Evolutionary conservation across 768 basidiomycete species (phyloP).

Genomic region (Trametes gibbosa): DNA sequence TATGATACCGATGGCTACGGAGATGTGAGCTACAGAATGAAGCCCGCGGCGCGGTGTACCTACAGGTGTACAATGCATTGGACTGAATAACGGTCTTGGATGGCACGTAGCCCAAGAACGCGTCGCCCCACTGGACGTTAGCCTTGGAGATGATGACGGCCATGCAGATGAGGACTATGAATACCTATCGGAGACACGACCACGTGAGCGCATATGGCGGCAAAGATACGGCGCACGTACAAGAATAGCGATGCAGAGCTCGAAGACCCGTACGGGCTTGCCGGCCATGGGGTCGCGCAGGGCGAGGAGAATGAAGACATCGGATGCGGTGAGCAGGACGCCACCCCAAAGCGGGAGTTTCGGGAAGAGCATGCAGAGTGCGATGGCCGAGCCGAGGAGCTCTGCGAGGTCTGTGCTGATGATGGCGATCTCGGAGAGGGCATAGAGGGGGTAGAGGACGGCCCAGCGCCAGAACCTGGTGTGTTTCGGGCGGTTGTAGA

Average conservation of each 20-base stretch:
- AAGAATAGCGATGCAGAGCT: conserved; percentile 58
- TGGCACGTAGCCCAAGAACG: conserved; percentile 76
- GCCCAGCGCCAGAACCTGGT: conserved; percentile 37
- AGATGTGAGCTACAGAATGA: not conserved
- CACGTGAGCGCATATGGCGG: not conserved
- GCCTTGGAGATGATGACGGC: conserved; percentile 71
- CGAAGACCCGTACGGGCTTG: conserved; percentile 66
- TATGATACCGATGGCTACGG: conserved; percentile 65
- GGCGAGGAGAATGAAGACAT: conserved; percentile 58
- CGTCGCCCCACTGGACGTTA: conserved; percentile 65
- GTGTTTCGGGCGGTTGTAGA: conserved; percentile 43
- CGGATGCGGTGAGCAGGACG: conserved; percentile 47
- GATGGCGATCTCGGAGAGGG: conserved; percentile 47
- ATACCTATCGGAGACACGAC: conserved; percentile 15
- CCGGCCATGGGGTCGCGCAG: conserved; percentile 69
- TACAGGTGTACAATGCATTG: conserved; percentile 65
- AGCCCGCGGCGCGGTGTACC: conserved; percentile 31
- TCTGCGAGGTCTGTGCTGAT: conserved; percentile 60
- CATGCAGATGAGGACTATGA: conserved; percentile 73
- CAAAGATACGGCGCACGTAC: conserved; percentile 36
- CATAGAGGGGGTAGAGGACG: conserved; percentile 47
- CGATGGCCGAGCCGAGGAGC: conserved; percentile 59
- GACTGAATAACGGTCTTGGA: conserved; percentile 57
- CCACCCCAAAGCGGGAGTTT: conserved; percentile 46
- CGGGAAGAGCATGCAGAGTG: conserved; percentile 51